Conservation (phyloP, 345 rosid species). For the Arabidopsis thaliana region DNA sequence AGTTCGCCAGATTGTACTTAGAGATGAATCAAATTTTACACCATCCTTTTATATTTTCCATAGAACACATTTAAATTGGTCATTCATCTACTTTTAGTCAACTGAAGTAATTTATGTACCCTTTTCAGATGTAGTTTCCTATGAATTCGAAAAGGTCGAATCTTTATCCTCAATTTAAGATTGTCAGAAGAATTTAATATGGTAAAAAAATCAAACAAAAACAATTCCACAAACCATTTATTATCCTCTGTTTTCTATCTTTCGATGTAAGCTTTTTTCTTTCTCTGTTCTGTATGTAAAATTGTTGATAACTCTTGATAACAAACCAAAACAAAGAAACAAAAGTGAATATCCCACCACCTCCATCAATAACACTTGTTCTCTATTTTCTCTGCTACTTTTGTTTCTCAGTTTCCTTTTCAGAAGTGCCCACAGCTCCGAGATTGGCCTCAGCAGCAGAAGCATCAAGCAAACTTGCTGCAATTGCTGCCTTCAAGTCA, state of each 20-base stretch:
- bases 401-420: constrained; percentile 43
- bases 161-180: not conserved
- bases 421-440: constrained; percentile 46
- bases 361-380: constrained; percentile 32
- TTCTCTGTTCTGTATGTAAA: constrained; percentile 34
- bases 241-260: constrained; percentile 20
- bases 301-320: constrained; percentile 6
- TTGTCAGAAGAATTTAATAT: constrained; percentile 25
- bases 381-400: constrained; percentile 39
- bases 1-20: not conserved
- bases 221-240: constrained; percentile 25
- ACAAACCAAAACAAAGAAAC: constrained; percentile 24
- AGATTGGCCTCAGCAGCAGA: constrained; percentile 49
- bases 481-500: constrained; percentile 87
- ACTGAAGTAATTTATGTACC: not conserved
- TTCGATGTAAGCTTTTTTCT: not conserved
- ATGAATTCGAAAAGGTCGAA: not conserved
- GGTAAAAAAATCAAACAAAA: constrained; percentile 3
- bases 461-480: constrained; percentile 86
- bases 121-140: not conserved
- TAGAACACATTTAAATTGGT: not conserved
- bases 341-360: constrained; percentile 32
- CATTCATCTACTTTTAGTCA: constrained; percentile 5
- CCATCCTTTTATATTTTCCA: not conserved
- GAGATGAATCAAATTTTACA: not conserved